These are phyloP conservation scores for Claviceps maximensis DNA, from an alignment of 2,329 filamentous ascomycete species.

Conservation along the genomic window DNA sequence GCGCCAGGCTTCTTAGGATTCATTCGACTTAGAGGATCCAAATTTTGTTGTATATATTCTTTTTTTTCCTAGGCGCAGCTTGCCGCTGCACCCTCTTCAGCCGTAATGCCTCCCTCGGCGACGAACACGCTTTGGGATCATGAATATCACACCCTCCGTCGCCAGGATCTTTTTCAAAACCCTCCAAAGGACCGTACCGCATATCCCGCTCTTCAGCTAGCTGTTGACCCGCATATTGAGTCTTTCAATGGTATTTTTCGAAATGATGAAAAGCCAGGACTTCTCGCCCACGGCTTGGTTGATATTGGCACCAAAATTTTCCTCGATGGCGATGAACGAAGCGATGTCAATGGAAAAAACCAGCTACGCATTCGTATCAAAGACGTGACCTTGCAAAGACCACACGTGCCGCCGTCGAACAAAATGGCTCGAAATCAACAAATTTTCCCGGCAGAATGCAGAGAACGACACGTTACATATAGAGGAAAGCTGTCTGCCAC, in stretches of 20 bases:
- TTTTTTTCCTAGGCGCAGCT: slow-evolving; percentile 2
- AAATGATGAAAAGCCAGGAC: slow-evolving; percentile 42
- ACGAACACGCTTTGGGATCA: slow-evolving; percentile 68
- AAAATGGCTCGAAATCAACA: slow-evolving; percentile 75
- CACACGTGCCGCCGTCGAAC: slow-evolving; percentile 66
- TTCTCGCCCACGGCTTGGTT: slow-evolving; percentile 59
- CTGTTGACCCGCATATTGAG: slow-evolving; percentile 85
- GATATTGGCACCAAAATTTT: slow-evolving; percentile 87
- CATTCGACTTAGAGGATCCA: too few relatives aligned
- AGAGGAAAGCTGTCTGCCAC: slow-evolving; percentile 72
- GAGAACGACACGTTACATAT: slow-evolving; percentile 87
- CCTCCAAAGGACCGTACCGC: slow-evolving; percentile 79
- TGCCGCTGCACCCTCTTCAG: neutral
- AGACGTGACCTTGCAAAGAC: slow-evolving; percentile 71
- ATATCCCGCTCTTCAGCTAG: slow-evolving; percentile 72
- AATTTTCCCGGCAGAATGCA: slow-evolving; percentile 82
- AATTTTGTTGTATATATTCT: neutral
- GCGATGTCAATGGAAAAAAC: slow-evolving; percentile 50
- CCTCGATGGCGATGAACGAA: slow-evolving; percentile 65
- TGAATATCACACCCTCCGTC: slow-evolving; percentile 71
- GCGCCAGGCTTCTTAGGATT: neutral
- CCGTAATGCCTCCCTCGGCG: slow-evolving; percentile 39
- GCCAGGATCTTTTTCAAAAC: slow-evolving; percentile 78
- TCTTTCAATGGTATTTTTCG: slow-evolving; percentile 89
- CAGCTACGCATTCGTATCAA: slow-evolving; percentile 65